Evolutionary conservation across 2,329 filamentous ascomycete species (phyloP), one percentile per base, ranked within the genome.

Genomic region (Fusarium liriodendri): DNA sequence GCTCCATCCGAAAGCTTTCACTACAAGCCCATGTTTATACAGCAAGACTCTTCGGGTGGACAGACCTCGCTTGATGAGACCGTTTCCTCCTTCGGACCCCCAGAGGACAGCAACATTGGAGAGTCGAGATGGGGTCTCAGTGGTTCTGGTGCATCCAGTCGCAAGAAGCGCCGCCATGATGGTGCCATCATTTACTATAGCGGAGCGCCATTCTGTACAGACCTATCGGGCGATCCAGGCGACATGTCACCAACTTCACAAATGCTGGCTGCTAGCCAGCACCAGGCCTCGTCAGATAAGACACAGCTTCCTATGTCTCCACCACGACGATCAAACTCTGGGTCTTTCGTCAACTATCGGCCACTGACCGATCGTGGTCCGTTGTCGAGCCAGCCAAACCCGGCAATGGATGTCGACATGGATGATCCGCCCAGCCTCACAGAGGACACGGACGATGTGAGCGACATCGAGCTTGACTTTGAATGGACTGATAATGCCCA

Each of bases 171-270:
- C 29, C 87, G 86, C 0, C 87, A 90, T 14, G 90, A 93, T 67
- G 94, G 94, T 10, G 91, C 93, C 1, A 93, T 97, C 74, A 95
- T 96, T 20, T 97, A 95, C 79, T 97, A 96, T 80, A 94, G 89
- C 69, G 93, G 93, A 29, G 92, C 93, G 2, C 90, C 89, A 0
- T 97, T 97, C 80, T 97, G 91, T 80, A 95, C 92, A 1, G 95
- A 97, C 80, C 83, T 97, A 5, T 94, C 92, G 18, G 92, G 92
- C 2, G 92, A 95, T 75, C 85, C 85, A 13, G 87, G 86, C 2
- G 86, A 87, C 25, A 70, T 81, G 2, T 87, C 85, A 0, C 85
- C 86, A 1, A 80, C 85, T 3, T 87, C 88, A 1, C 85, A 88
- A 67, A 82, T 88, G 81, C 83, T 84, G 5, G 86, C 85, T n/a